Base-by-base conservation (phyloP, 805 yeast species). In the Metschnikowia borealis region DNA sequence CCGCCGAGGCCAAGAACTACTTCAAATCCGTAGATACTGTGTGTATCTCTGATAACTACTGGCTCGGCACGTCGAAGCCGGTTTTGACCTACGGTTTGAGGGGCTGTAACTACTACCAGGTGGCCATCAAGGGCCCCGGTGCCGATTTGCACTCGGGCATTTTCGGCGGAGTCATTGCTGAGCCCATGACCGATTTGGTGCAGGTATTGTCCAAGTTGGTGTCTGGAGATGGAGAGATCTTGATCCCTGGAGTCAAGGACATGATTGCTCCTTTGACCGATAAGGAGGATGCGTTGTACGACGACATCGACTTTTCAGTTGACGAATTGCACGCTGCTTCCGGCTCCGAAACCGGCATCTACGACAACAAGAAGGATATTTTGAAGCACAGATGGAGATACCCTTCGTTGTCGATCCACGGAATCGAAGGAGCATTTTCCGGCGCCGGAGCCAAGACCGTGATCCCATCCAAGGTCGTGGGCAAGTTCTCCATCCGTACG, bases 321-420 rank as follows among this genome's bases (percentile, higher is more conserved):
- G 83, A 79, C 36, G 98, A 91, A 60, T 81, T 94, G 67, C 87
- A 91, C 65, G 83, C 81, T 18, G 96, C 97, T 44, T 77, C 92
- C 17, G 97, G 98, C 46, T 85, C 97, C 7, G 67, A 89, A 56
- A 90, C 97, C 42, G 82, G 90, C 35, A 77, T 91, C 53, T 85
- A 84, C 73, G 77, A 82, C 55, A 78, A 79, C 67, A 88, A 89
- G 71, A 84, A 89, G 73, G 85, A 84, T 52, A 90, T 96, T 52
- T 80, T 94, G 62, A 92, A 90, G 87, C 97, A 91, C 71, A 84
- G 99, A 80, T 94, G 99, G 99, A 86, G 99, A 79, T 90, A 78
- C 73, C 99, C 99, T 50, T 89, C 98, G 6, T 77, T 94, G 62
- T 91, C 98, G 2, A 70, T 94, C 58, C 99, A 94, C 71, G 99